Base-by-base conservation (phyloP, 306 rosid species). In the Malus asiatica region DNA sequence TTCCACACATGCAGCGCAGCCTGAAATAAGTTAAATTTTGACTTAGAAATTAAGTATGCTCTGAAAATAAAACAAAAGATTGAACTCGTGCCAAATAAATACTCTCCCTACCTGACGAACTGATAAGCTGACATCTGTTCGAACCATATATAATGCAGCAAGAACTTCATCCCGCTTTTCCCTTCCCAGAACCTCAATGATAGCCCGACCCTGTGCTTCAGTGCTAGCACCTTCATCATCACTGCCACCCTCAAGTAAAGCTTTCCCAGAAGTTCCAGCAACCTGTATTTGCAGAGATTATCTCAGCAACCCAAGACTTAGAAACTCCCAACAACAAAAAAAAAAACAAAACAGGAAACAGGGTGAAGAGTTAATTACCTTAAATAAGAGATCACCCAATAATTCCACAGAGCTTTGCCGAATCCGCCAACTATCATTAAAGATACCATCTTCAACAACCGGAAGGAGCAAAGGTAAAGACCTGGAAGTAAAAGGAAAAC, bases 151-250 rank as follows among this genome's bases (percentile, higher is more conserved):
- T 59, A 95, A 78, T 8, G 99, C 97, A 79, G 99, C 91, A 64
- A 95, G 99, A 71, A 90, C 86, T 86, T 95, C 97, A 83, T 95
- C 86, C 52, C 99, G 97, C 78, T 89, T 95, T 40, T 89, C 93
- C 70, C 88, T 88, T 72, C 99, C 99, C 51, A 95, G 84, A 83
- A 95, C 87, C 86, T 92, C 97, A 86, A 95, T 90, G 79, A 92
- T 95, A 76, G 99, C 99, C 66, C 99, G 97, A 18, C 99, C 99
- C 19, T 95, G 97, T 53, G 99, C 99, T 87, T 95, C 99, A 15
- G 97, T 95, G 69, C 99, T 95, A 66, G 99, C 87, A 83, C 99
- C 99, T 88, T 95, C 99, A 89, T 95, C 99, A 66, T 95, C 99
- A 81, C 99, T 95, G 70, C 99, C 99, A 40, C 99, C 99, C 83